Base-by-base conservation (phyloP, 768 basidiomycete species). In the Amanita fuliginea region DNA sequence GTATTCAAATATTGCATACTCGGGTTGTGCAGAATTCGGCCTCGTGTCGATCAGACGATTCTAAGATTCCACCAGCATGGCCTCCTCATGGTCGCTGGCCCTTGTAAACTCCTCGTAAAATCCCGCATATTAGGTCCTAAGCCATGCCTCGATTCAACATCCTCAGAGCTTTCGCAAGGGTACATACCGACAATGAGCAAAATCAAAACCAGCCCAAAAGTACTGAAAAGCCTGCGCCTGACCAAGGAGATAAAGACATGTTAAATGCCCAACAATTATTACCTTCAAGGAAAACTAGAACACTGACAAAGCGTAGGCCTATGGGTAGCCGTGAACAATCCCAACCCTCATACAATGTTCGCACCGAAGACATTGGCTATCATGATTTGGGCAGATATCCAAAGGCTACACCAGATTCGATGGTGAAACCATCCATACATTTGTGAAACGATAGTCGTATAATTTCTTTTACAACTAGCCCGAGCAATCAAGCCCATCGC, bases 111-210 rank as follows among this genome's bases (percentile, higher is more conserved):
- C 3, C 22, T 24, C 22, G 22, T 24, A 24, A 24, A 24, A 2
- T 2, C 22, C 2, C 22, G 22, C 22, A 24, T 24, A 24, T 5
- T 26, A 26, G 16, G 26, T 41, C 18, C 21, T 8, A 5, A 42
- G 28, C 33, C 33, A 50, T 50, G 49, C 59, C 62, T 16, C 51
- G 52, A 30, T 62, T 64, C 51, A 57, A 59, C 22, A 62, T 64
- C 46, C 56, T 65, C 50, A 64, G 54, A 46, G 54, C 50, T 19
- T 49, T 58, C 35, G 18, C 44, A 10, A 7, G 33, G 11, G 32
- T 13, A n/a, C 30, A 18, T 37, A 14, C 21, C 26, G 16, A 30
- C 13, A 44, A 43, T 19, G 21, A n/a, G n/a, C n/a, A n/a, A n/a
- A n/a, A 22, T 32, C 19, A 16, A 14, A 24, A 43, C 21, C 24